These are phyloP conservation scores for Xylariomycetidae sp. DNA, from an alignment of 2,329 filamentous ascomycete genomes.

Conservation along the genomic window DNA sequence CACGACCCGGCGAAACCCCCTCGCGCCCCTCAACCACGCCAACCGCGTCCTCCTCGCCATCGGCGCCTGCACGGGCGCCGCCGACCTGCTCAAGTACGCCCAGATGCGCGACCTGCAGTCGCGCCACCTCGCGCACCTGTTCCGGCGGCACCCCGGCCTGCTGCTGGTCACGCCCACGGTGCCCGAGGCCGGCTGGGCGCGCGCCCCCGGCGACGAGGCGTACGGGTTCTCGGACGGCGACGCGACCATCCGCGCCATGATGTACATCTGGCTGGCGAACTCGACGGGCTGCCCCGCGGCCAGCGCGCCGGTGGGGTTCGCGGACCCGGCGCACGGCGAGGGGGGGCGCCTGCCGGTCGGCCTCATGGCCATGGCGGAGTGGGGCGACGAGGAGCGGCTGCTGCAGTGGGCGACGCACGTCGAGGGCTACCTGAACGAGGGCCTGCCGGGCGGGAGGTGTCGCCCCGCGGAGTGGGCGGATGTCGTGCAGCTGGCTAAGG, in stretches of 20 bases:
- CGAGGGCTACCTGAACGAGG: constrained; percentile 48
- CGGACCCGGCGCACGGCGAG: constrained; percentile 42
- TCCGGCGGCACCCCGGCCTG: constrained; percentile 63
- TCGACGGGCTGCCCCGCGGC: constrained; percentile 73
- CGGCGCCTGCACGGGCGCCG: constrained; percentile 56
- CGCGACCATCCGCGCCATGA: constrained; percentile 69
- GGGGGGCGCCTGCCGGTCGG: constrained; percentile 57
- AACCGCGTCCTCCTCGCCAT: constrained; percentile 67
- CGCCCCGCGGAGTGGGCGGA: constrained; percentile 54
- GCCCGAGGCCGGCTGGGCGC: constrained; percentile 69
- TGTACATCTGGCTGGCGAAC: constrained; percentile 82
- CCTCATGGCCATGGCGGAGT: constrained; percentile 59
- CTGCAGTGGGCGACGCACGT: constrained; percentile 53
- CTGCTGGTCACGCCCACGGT: constrained; percentile 74
- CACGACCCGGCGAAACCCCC: constrained; percentile 40
- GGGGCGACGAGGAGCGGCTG: constrained; percentile 60
- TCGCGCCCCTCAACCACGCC: constrained; percentile 53
- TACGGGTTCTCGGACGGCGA: constrained; percentile 74
- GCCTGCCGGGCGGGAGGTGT: constrained; percentile 40
- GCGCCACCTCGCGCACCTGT: constrained; percentile 36
- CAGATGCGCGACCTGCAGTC: constrained; percentile 67
- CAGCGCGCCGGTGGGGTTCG: constrained; percentile 69
- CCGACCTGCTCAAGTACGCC: constrained; percentile 67
- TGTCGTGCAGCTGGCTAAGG: constrained; percentile 36
- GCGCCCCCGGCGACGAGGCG: constrained; percentile 48